Evolutionary conservation across 192 early-diverging fungal species (phyloP), one percentile per base, ranked within the genome.

Genomic region (Coemansia erecta): DNA sequence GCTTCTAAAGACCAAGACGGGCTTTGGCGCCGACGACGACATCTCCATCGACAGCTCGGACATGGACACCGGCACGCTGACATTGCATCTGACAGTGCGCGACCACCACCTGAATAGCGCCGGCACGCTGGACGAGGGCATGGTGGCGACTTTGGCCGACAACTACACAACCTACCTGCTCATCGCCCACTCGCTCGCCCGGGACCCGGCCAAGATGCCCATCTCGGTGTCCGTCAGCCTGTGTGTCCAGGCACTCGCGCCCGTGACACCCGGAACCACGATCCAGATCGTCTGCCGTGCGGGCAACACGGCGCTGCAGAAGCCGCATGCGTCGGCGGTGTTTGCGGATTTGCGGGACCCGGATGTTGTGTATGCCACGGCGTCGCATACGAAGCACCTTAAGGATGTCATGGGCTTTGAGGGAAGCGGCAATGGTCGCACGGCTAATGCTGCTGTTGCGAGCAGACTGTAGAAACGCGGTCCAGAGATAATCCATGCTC

Each of bases 111-210:
- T 75, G 21, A 58, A 21, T 15, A n/a, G 52, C 8, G 53, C 57
- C 10, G 64, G 74, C 9, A 61, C 61, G 0, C 47, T 77, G n/a
- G 73, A 77, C 53, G 73, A 77, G 53, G 73, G 68, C 6, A 18
- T 70, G 26, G 73, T 70, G 7, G 68, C 68, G 0, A 70, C 73
- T 14, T 19, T 77, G 0, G 57, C 68, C 14, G 73, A 77, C 68
- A 70, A 67, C 56, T 48, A 66, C 41, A 77, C 73, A 13, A 62
- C 73, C 14, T 65, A 56, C 21, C 48, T 76, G 55, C 41, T 77
- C 26, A 35, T 61, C 19, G 47, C 73, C 14, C 61, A 77, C 47
- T 52, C 60, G 13, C 33, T 61, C 2, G 48, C 57, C 4, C 9
- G 18, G 18, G 40, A 24, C 2, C 72, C 72, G 0, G 59, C 56